These are phyloP conservation scores for Crucibulum laeve DNA, from an alignment of 768 basidiomycete genomes.

Conservation along the genomic window DNA sequence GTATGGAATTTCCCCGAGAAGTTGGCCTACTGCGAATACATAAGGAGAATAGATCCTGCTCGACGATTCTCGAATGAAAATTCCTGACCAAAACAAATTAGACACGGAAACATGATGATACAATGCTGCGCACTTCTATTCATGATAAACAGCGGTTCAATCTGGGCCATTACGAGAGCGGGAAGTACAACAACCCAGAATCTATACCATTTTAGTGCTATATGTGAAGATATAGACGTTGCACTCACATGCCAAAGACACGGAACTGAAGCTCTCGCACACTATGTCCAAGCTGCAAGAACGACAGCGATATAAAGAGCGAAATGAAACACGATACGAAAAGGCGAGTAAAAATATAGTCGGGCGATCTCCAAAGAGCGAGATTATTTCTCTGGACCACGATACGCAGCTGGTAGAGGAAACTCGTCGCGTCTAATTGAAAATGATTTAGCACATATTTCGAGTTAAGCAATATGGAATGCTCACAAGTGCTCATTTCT, in stretches of 20 bases:
- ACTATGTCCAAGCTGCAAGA: conserved; percentile 68
- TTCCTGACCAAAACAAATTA: conserved; percentile 17
- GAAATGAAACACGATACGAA: conserved; percentile 73
- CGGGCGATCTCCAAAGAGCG: conserved; percentile 78
- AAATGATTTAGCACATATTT: neutral
- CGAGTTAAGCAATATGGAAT: neutral
- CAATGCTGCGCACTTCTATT: conserved; percentile 41
- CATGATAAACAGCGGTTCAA: conserved; percentile 80
- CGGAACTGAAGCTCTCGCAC: conserved; percentile 72
- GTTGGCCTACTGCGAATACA: conserved; percentile 80
- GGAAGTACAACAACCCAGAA: conserved; percentile 69
- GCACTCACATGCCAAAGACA: conserved; percentile 68
- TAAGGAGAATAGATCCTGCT: conserved; percentile 84
- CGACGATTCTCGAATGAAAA: conserved; percentile 60
- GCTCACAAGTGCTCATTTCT: conserved; percentile 41
- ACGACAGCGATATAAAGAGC: conserved; percentile 71
- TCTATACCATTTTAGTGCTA: conserved; percentile 20
- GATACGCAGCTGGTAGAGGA: conserved; percentile 66
- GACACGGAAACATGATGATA: neutral
- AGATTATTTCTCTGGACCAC: conserved; percentile 65
- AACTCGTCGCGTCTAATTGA: conserved; percentile 65
- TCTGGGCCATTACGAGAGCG: conserved; percentile 74
- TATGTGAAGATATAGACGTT: neutral
- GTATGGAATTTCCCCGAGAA: conserved; percentile 79
- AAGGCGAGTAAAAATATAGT: conserved; percentile 81